Conservation (phyloP, 768 basidiomycete genomes). For the Bullera alba region DNA sequence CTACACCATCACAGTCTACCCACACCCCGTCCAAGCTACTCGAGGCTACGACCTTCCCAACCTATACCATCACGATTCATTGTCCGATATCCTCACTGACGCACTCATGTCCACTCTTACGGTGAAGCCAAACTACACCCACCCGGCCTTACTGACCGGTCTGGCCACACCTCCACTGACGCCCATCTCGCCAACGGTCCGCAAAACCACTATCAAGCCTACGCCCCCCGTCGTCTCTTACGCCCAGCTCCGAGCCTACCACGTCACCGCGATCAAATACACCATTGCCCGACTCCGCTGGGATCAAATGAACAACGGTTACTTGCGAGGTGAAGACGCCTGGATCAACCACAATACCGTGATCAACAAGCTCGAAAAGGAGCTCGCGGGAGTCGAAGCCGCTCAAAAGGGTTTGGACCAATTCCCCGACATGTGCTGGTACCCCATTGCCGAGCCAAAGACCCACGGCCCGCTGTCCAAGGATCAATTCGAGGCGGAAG, state of each 20-base stretch:
- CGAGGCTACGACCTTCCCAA: too few species aligned
- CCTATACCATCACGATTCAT: too few species aligned
- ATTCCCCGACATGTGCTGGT: conserved; percentile 22
- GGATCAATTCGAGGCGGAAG: conserved; percentile 20
- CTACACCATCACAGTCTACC: too few species aligned
- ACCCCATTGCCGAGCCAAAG: conserved; percentile 20
- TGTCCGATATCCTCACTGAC: too few species aligned
- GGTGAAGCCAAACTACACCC: conserved; percentile 9
- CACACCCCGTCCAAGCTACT: too few species aligned
- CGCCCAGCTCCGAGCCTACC: conserved; percentile 24
- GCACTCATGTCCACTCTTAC: conserved; percentile 5
- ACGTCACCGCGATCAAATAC: conserved; percentile 24
- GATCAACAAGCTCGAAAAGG: conserved; percentile 30
- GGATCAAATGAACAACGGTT: conserved; percentile 29
- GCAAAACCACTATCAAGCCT: background rate
- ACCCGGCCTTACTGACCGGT: conserved; percentile 23
- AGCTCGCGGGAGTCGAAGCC: conserved; percentile 19
- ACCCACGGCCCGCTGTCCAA: conserved; percentile 28
- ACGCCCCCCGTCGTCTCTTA: conserved; percentile 17
- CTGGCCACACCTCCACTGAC: conserved; percentile 24
- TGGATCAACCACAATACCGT: conserved; percentile 23
- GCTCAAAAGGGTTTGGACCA: conserved; percentile 29
- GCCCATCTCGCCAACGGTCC: conserved; percentile 7
- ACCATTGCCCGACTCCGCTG: conserved; percentile 30
- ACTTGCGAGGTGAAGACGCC: conserved; percentile 27